Evolutionary conservation across 73 alveolate genomes (phyloP), one percentile per base, ranked within the genome.

Genomic region (Paramecium octaurelia): DNA sequence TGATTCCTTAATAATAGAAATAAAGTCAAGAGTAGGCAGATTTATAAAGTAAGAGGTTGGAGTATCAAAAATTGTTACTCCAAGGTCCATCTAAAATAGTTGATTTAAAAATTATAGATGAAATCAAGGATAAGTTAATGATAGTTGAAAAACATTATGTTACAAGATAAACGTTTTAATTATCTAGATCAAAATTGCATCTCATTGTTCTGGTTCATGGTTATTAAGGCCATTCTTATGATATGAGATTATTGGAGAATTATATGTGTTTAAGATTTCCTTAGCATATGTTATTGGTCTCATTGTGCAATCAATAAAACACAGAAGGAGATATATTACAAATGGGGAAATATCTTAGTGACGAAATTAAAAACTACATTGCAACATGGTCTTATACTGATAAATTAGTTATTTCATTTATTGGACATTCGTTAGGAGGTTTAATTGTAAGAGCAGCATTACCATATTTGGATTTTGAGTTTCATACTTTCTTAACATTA

Each of bases 391-490:
- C 97, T 23, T 96, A 96, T 27, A 97, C 97, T 21, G 92, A 93
- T 86, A 92, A 95, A 46, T 92, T 96, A 64, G 95, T 93, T 60
- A 96, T 99, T 38, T 95, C 99, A 43, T 99, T 99, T 89, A 95
- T 99, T 29, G 99, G 99, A n/a, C 99, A 99, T 85, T 98, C 99
- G 29, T 93, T 99, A 54, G 99, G 99, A 20, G 99, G 99, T 2
- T 93, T 98, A 9, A 97, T 98, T 43, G 96, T 98, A 18, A 92
- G 97, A 88, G 97, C 98, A 57, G 98, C 97, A 35, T 87, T 93
- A 24, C 96, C 96, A 12, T 40, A 29, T 20, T 44, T 89, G 21
- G 88, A 89, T 24, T 97, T 94, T 93, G 99, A 97, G 68, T 95
- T 93, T 89, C 93, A 95, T 93, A 89, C 96, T 36, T 98, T 93